These are phyloP conservation scores for Penicillium sclerotiorum DNA, from an alignment of 2,329 filamentous ascomycete genomes.

Conservation along the genomic window DNA sequence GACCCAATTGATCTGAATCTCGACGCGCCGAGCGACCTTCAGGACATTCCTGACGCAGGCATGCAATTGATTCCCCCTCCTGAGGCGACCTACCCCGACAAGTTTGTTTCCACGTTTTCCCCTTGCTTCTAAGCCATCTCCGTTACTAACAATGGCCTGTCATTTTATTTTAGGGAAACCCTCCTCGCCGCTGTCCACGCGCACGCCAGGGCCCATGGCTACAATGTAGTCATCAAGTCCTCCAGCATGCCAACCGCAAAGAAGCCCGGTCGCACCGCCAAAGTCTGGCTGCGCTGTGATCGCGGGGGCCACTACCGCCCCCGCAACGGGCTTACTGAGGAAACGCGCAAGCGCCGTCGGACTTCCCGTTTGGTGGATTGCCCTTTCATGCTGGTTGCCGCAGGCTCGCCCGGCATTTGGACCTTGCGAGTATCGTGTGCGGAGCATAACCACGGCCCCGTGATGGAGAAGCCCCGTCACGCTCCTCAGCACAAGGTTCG, in stretches of 20 bases:
- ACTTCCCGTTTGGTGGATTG: conserved; percentile 50
- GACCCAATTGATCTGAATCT: conserved; percentile 47
- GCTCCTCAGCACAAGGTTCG: conserved; percentile 46
- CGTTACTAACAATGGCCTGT: conserved; percentile 8
- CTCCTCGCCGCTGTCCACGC: conserved; percentile 45
- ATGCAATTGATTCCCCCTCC: conserved; percentile 47
- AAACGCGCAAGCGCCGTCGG: conserved; percentile 47
- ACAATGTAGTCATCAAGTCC: conserved; percentile 51
- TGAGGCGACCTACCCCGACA: conserved; percentile 49
- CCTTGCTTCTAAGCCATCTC: background rate
- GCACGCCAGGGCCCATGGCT: conserved; percentile 47
- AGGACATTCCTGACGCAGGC: conserved; percentile 47
- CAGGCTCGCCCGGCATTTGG: conserved; percentile 48
- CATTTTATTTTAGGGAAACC: conserved; percentile 30
- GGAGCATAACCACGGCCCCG: conserved; percentile 47
- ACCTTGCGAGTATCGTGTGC: conserved; percentile 45
- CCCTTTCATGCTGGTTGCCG: conserved; percentile 48
- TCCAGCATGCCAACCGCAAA: conserved; percentile 50
- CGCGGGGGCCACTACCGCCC: conserved; percentile 49
- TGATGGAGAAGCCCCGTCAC: conserved; percentile 45
- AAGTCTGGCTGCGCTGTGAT: conserved; percentile 50
- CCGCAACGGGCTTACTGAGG: conserved; percentile 48
- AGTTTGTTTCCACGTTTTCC: no score
- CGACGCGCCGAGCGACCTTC: conserved; percentile 49
- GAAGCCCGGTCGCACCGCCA: conserved; percentile 48